A percentile compares a stretch with the other conserved stretches of the same genome.
Conservation (phyloP, 352 stramenopile genomes). For the Plasmopara halstedii region DNA sequence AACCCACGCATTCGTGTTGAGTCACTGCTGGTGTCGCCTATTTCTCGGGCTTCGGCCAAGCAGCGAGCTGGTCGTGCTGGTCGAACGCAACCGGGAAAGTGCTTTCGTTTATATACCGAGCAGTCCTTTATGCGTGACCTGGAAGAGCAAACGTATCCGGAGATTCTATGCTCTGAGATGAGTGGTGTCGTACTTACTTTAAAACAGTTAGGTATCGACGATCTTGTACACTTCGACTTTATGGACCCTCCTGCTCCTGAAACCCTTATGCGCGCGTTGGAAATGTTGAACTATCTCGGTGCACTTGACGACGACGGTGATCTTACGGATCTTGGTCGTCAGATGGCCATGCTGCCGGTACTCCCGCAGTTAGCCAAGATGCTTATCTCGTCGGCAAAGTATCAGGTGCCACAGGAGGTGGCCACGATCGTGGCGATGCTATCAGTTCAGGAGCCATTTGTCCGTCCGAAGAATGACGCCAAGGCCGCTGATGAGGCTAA, state of each 20-base stretch:
- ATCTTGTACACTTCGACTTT: conserved; percentile 99
- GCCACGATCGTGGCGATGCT: conserved; percentile 96
- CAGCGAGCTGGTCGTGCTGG: conserved; percentile 91
- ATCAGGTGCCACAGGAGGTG: conserved; percentile 95
- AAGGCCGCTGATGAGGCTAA: conserved; percentile 97
- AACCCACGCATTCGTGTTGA: conserved; percentile 98
- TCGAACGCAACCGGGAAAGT: conserved; percentile 89
- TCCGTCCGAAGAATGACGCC: conserved; percentile 93
- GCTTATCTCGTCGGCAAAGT: conserved; percentile 93
- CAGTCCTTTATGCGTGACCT: conserved; percentile 96
- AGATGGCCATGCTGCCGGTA: conserved; percentile 96
- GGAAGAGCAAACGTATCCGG: conserved; percentile 98
- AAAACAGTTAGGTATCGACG: conserved; percentile 98
- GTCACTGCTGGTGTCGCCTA: conserved; percentile 97
- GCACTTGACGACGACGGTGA: conserved; percentile 96
- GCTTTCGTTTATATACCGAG: conserved; percentile 97
- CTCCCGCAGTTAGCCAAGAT: conserved; percentile 98
- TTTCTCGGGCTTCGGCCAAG: conserved; percentile 93
- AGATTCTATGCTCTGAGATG: conserved; percentile 97
- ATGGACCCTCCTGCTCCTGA: conserved; percentile 98
- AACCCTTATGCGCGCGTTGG: conserved; percentile 97
- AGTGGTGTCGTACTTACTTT: conserved; percentile 95
- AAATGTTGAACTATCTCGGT: conserved; percentile 97
- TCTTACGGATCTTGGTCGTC: conserved; percentile 86
- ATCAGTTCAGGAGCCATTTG: conserved; percentile 90